Conservation (phyloP, 2,329 filamentous ascomycete genomes). For the Colletotrichum orchidophilum region DNA sequence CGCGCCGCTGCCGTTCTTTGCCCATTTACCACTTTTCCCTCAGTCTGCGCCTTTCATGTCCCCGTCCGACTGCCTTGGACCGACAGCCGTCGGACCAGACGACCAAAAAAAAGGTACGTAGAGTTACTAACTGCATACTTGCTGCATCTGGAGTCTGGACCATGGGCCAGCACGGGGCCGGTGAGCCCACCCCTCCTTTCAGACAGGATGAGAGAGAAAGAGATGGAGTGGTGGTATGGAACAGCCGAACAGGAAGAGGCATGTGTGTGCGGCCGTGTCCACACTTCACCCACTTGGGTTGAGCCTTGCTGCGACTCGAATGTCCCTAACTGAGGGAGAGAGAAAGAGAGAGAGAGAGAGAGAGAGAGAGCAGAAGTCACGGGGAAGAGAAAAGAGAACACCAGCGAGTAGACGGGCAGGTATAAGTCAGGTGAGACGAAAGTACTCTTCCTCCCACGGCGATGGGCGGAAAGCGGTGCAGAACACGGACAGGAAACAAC, state of each 20-base stretch:
- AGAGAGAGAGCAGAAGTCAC: background rate
- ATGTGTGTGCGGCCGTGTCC: background rate
- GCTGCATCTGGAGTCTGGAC: constrained; percentile 18
- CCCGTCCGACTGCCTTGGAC: constrained; percentile 29
- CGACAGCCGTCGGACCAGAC: constrained; percentile 21
- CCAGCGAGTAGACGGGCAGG: constrained; percentile 11
- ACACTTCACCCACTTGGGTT: constrained; percentile 23
- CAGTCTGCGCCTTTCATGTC: background rate
- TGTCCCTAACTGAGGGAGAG: background rate
- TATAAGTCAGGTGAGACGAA: constrained; percentile 19
- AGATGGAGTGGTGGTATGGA: background rate
- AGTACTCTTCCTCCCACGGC: constrained; percentile 7
- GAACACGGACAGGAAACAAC: background rate
- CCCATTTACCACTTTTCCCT: constrained; percentile 13
- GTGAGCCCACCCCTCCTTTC: constrained; percentile 20
- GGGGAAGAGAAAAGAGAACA: background rate
- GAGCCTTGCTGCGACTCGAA: constrained; percentile 15
- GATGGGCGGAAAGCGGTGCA: background rate
- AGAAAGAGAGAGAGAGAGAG: too few species aligned
- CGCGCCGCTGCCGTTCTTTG: constrained; percentile 7
- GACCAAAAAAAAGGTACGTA: constrained; percentile 25
- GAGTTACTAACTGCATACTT: constrained; percentile 14
- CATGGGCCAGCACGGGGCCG: constrained; percentile 4
- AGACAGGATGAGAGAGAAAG: background rate
- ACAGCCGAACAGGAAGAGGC: background rate